These are phyloP conservation scores for Cymbopogon flexuosus DNA, from an alignment of 202 grass and related monocot genomes.

Conservation along the genomic window DNA sequence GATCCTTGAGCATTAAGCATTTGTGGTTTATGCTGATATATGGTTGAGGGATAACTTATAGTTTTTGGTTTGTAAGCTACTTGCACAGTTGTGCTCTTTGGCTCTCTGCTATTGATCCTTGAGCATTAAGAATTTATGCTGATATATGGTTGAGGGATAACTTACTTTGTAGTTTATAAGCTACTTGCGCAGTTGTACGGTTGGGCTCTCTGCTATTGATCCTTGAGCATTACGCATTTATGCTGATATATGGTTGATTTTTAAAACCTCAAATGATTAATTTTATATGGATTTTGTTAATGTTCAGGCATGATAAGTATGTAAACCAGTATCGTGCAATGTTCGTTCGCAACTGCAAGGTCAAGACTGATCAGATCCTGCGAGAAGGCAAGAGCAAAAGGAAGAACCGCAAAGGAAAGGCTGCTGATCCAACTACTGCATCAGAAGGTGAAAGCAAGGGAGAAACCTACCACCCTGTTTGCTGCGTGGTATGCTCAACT, in stretches of 20 bases:
- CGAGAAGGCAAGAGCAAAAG: slow-evolving; percentile 51
- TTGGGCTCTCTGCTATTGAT: neutral
- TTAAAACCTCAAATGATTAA: neutral
- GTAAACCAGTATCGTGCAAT: slow-evolving; percentile 89
- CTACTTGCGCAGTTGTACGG: neutral
- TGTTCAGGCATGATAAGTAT: slow-evolving; percentile 77
- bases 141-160: no score
- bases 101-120: neutral
- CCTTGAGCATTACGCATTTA: neutral
- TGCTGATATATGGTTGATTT: neutral
- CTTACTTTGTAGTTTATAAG: neutral
- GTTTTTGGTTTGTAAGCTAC: neutral
- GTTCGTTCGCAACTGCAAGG: slow-evolving; percentile 82
- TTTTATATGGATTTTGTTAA: neutral
- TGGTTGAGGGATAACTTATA: no score
- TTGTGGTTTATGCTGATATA: no score
- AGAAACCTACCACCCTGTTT: slow-evolving; percentile 54
- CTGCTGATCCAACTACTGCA: slow-evolving; percentile 26
- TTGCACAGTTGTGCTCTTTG: neutral
- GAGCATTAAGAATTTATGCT: no score
- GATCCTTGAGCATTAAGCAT: no score
- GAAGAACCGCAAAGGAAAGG: slow-evolving; percentile 40
- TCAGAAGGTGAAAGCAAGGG: slow-evolving; percentile 34
- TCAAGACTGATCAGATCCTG: slow-evolving; percentile 72
- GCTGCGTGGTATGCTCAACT: slow-evolving; percentile 83